Percentiles rank a stretch among this genome's conserved stretches.
These are phyloP conservation scores for Antrodiella citrinella DNA, from an alignment of 768 basidiomycete species.

Conservation along the genomic window DNA sequence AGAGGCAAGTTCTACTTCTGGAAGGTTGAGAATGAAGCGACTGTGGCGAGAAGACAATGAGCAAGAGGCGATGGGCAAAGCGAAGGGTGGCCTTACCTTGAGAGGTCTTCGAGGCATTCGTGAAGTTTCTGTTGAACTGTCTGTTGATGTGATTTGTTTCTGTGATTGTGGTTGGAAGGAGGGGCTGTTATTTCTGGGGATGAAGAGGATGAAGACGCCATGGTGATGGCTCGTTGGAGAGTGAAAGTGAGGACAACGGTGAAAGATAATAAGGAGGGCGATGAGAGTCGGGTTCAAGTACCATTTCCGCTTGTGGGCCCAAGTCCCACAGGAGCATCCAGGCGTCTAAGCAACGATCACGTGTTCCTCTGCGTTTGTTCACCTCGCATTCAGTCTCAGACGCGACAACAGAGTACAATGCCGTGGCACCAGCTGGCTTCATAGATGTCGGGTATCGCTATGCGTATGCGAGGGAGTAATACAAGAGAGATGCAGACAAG, in stretches of 20 bases:
- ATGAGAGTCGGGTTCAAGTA: neutral
- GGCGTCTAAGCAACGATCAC: too few species aligned
- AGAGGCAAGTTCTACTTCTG: slow-evolving; percentile 84
- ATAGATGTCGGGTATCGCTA: too few species aligned
- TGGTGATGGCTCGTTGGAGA: slow-evolving; percentile 20
- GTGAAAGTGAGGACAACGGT: neutral
- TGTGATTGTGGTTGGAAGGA: slow-evolving; percentile 24
- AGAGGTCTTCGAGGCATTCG: slow-evolving; percentile 86
- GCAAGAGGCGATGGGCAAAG: slow-evolving; percentile 9
- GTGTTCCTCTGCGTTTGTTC: too few species aligned
- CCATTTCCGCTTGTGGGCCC: too few species aligned
- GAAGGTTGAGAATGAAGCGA: slow-evolving; percentile 95
- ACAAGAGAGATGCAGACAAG: too few species aligned
- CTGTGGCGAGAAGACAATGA: slow-evolving; percentile 29
- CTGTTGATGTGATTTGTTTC: slow-evolving; percentile 31
- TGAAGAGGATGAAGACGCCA: slow-evolving; percentile 74
- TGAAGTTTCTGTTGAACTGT: slow-evolving; percentile 66
- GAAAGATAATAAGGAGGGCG: neutral
- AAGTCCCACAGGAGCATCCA: too few species aligned
- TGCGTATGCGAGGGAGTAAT: too few species aligned
- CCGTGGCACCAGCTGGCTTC: too few species aligned
- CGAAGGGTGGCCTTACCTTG: slow-evolving; percentile 48
- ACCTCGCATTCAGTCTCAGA: too few species aligned
- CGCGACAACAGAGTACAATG: too few species aligned
- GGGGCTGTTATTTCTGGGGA: slow-evolving; percentile 62